Base-by-base conservation (phyloP, 164 flowering plant genomes). In the Dillenia suffruticosa region DNA sequence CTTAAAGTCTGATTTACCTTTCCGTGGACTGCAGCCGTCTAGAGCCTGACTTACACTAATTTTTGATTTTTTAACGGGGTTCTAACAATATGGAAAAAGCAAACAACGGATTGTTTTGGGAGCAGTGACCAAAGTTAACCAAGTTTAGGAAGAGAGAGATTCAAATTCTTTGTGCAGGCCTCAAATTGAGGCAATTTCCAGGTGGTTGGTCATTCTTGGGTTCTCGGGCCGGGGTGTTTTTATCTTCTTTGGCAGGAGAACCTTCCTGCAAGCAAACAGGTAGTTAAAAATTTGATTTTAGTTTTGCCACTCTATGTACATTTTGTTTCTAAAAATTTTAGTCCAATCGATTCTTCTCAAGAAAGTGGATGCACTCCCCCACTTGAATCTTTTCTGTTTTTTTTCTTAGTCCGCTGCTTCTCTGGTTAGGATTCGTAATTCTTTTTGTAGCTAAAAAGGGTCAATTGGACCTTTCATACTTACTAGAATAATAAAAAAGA, bases 161-260 rank as follows among this genome's bases (percentile, higher is more conserved):
- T 61, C 55, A 61, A 46, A 79, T 79, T 81, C 77, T 86, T 86
- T 81, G 83, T 76, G 87, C 85, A 75, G 81, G 81, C 71, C 74
- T 74, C 68, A 26, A 76, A 77, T 67, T 73, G 78, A 69, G 79
- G 81, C 68, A 46, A 17, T 52, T 58, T 32, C 40, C 40, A 77
- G 77, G 76, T 75, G 43, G 67, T 54, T 57, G 68, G 61, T 64
- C 65, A 79, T 76, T 75, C 74, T 75, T 77, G 73, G 61, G 74
- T 75, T 76, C 79, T 72, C 75, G 53, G 64, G 82, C 85, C 70
- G 66, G 76, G 64, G 70, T 60, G 64, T 62, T 74, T 74, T 76
- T 76, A 56, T 66, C 59, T 49, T 73, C 81, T 74, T 76, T 73
- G 87, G 82, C 79, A 64, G 80, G 82, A 74, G 77, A 68, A 69